Percentiles rank a stretch among this genome's conserved stretches.
Conservation (phyloP, 2,329 filamentous ascomycete species). For the Fusarium brevicatenulatum region DNA sequence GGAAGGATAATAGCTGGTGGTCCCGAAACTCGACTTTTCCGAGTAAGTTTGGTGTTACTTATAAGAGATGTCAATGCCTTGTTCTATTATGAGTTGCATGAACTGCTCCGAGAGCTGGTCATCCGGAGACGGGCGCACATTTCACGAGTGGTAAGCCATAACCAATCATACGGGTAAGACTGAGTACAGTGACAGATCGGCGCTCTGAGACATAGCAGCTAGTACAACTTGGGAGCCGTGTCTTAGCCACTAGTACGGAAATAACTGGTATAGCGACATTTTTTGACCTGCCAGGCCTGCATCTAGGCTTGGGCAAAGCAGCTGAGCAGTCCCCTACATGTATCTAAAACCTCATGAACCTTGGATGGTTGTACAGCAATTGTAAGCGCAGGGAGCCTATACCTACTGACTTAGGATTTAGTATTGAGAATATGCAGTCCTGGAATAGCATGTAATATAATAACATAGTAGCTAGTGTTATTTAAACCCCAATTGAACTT, state of each 20-base stretch:
- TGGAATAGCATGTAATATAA: rapidly evolving
- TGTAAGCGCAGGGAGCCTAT: background rate
- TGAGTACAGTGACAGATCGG: background rate
- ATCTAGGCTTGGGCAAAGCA: background rate
- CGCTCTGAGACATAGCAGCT: background rate
- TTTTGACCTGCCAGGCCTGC: background rate
- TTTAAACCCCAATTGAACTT: background rate
- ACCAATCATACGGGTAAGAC: background rate
- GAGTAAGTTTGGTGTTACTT: background rate
- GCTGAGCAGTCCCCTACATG: background rate
- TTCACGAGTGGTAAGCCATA: background rate
- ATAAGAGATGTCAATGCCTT: background rate
- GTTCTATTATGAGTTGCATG: background rate
- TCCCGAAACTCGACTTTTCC: background rate
- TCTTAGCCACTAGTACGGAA: background rate
- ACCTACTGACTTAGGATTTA: background rate
- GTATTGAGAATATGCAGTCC: rapidly evolving
- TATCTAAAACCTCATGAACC: background rate
- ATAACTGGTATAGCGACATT: background rate
- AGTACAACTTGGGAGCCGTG: background rate
- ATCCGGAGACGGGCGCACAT: background rate
- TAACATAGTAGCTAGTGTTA: rapidly evolving
- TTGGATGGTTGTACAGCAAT: background rate
- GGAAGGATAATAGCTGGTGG: background rate
- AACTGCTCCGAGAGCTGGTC: background rate